These are phyloP conservation scores for Rhipidocladum racemiflorum DNA, from an alignment of 176 grass and related monocot species.

Conservation along the genomic window DNA sequence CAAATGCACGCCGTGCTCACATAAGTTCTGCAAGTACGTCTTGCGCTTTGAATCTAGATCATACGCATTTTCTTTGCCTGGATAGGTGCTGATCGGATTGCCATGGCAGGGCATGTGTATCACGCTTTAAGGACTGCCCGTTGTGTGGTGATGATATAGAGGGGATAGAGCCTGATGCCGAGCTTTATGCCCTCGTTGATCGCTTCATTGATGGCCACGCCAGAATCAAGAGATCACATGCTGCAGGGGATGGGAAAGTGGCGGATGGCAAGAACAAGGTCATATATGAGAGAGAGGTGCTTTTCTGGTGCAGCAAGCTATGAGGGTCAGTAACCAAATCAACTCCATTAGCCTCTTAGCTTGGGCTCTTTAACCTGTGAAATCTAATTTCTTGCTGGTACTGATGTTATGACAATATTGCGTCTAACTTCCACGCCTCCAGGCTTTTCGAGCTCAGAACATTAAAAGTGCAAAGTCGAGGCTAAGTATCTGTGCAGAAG, in stretches of 20 bases:
- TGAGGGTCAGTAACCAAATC: conserved; percentile 68
- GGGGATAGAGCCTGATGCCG: conserved; percentile 68
- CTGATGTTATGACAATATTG: neutral
- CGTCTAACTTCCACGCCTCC: neutral
- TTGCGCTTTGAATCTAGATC: neutral
- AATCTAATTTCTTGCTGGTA: neutral
- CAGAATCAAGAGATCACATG: conserved; percentile 74
- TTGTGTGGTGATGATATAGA: conserved; percentile 91
- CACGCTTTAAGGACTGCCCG: conserved; percentile 82
- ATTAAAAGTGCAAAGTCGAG: conserved; percentile 87
- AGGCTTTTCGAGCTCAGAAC: conserved; percentile 83
- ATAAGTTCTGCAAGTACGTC: conserved; percentile 93
- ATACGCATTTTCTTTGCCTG: neutral
- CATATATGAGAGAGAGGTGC: conserved; percentile 92
- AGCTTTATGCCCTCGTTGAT: conserved; percentile 76
- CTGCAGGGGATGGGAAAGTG: conserved; percentile 37
- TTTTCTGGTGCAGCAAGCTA: conserved; percentile 94
- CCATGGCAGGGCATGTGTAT: conserved; percentile 73
- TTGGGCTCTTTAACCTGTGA: neutral
- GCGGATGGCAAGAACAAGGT: conserved; percentile 55
- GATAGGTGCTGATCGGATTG: conserved; percentile 6
- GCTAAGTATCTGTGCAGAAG: conserved; percentile 78
- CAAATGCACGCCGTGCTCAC: conserved; percentile 73
- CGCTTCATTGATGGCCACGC: conserved; percentile 95
- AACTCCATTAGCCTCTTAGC: neutral